Evolutionary conservation across 2,329 filamentous ascomycete genomes (phyloP).

Genomic region (Hypoxylon rubiginosum): DNA sequence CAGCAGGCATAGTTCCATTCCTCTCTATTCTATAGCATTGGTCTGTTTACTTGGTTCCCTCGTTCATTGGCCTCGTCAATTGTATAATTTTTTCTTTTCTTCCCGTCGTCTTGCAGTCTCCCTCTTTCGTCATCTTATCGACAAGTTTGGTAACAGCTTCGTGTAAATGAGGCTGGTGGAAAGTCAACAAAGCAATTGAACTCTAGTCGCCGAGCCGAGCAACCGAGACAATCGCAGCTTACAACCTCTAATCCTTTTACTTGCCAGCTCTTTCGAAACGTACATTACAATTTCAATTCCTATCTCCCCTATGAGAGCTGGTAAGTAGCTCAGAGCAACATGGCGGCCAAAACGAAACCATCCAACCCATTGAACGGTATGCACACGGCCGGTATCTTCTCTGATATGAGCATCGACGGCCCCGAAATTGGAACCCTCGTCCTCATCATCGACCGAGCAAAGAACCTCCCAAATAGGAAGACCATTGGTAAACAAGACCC

Average conservation of each 20-base stretch:
- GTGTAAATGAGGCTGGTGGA: constrained; percentile 25
- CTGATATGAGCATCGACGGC: constrained; percentile 93
- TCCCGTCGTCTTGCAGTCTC: constrained; percentile 21
- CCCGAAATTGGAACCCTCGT: constrained; percentile 94
- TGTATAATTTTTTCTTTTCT: constrained; percentile 12
- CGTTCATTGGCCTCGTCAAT: constrained; percentile 34
- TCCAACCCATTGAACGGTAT: constrained; percentile 70
- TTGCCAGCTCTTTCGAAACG: not conserved
- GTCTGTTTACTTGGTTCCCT: constrained; percentile 30
- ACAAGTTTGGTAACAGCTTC: constrained; percentile 15
- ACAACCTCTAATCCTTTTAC: constrained; percentile 7
- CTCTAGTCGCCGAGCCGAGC: constrained; percentile 19
- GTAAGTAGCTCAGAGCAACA: constrained; percentile 49
- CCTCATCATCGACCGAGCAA: constrained; percentile 91
- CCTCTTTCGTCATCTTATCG: constrained; percentile 23
- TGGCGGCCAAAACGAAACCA: constrained; percentile 67
- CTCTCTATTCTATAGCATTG: constrained; percentile 35
- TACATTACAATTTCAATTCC: constrained; percentile 15
- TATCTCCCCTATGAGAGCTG: constrained; percentile 21
- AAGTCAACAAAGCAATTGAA: constrained; percentile 33
- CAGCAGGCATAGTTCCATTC: constrained; percentile 37
- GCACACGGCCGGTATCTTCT: constrained; percentile 93
- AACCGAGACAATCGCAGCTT: constrained; percentile 14
- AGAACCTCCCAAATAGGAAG: constrained; percentile 96
- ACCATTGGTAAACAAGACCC: constrained; percentile 99